phyloP scores from a whole-genome alignment of 768 basidiomycete genomes.

The Tephrocybe sp. region DNA sequence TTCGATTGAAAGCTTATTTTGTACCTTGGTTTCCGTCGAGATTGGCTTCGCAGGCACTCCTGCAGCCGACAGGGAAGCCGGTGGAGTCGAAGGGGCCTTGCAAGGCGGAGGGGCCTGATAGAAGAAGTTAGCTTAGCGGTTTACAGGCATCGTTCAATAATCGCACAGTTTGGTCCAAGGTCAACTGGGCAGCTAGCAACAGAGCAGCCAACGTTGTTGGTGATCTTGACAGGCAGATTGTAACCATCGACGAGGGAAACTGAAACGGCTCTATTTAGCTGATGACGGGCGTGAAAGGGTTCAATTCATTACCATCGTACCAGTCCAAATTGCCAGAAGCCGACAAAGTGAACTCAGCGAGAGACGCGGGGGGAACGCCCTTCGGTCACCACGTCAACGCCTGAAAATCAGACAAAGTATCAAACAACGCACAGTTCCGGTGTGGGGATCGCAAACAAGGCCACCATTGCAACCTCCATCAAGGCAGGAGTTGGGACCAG shows the following conservation, averaged over 20 bases:
- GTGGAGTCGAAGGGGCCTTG: slow-evolving; percentile 44
- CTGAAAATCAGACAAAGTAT: not conserved
- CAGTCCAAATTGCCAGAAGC: slow-evolving; percentile 43
- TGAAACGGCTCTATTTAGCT: slow-evolving; percentile 11
- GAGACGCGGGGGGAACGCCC: slow-evolving; percentile 66
- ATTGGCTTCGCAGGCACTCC: slow-evolving; percentile 44
- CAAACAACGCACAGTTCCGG: slow-evolving; percentile 42
- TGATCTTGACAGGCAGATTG: slow-evolving; percentile 53
- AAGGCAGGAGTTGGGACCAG: slow-evolving; percentile 57
- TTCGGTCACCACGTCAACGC: slow-evolving; percentile 8
- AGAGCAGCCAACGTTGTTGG: slow-evolving; percentile 44
- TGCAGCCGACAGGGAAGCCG: slow-evolving; percentile 50
- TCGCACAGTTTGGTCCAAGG: slow-evolving; percentile 47
- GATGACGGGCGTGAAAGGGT: not conserved
- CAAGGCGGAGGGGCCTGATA: slow-evolving; percentile 37
- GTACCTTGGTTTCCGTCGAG: slow-evolving; percentile 27
- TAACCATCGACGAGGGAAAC: slow-evolving; percentile 61
- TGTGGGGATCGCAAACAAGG: slow-evolving; percentile 47
- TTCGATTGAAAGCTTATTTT: not conserved
- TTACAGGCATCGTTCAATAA: not conserved
- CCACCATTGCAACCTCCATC: slow-evolving; percentile 73
- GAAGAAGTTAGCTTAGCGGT: not conserved
- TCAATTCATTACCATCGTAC: slow-evolving; percentile 48
- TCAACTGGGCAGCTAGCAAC: slow-evolving; percentile 51
- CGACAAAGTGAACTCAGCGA: slow-evolving; percentile 67